Evolutionary conservation across 2,329 filamentous ascomycete species (phyloP).

Genomic region (Neoscytalidium dimidiatum): DNA sequence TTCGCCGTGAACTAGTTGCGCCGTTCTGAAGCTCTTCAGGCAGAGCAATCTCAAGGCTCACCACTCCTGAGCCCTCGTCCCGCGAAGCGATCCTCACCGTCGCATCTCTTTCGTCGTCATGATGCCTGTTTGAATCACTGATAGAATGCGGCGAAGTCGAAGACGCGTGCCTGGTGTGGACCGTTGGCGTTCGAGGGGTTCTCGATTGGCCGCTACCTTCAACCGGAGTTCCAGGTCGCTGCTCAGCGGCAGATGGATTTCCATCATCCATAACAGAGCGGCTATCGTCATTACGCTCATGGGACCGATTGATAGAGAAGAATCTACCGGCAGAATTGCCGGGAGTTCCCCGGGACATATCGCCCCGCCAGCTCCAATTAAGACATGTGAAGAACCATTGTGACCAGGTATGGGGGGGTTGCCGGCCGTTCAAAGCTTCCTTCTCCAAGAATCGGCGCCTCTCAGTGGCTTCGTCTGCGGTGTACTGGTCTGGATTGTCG

Average conservation of each 20-base stretch:
- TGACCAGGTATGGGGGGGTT: slow-evolving; percentile 26
- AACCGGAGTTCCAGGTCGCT: slow-evolving; percentile 20
- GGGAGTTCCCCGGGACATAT: background rate
- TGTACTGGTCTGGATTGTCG: slow-evolving; percentile 20
- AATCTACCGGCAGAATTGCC: background rate
- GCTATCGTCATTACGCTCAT: background rate
- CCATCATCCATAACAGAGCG: background rate
- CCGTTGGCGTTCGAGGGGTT: slow-evolving; percentile 22
- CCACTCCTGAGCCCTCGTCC: slow-evolving; percentile 31
- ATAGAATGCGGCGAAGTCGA: slow-evolving; percentile 27
- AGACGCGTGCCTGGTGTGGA: background rate
- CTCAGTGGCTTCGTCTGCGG: slow-evolving; percentile 33
- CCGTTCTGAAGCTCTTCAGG: slow-evolving; percentile 33
- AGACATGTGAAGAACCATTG: slow-evolving; percentile 28
- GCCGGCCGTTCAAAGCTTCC: slow-evolving; percentile 23
- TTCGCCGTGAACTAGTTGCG: slow-evolving; percentile 23
- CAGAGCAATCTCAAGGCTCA: slow-evolving; percentile 40
- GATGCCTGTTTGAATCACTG: slow-evolving; percentile 27
- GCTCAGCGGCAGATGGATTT: background rate
- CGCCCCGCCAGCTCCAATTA: slow-evolving; percentile 28
- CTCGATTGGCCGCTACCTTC: background rate
- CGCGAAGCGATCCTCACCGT: slow-evolving; percentile 41
- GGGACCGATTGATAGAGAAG: background rate
- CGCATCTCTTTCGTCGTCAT: slow-evolving; percentile 33
- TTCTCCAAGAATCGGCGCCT: slow-evolving; percentile 27